Conservation (phyloP, 2,329 filamentous ascomycete genomes). For the Penicillium sp. region DNA sequence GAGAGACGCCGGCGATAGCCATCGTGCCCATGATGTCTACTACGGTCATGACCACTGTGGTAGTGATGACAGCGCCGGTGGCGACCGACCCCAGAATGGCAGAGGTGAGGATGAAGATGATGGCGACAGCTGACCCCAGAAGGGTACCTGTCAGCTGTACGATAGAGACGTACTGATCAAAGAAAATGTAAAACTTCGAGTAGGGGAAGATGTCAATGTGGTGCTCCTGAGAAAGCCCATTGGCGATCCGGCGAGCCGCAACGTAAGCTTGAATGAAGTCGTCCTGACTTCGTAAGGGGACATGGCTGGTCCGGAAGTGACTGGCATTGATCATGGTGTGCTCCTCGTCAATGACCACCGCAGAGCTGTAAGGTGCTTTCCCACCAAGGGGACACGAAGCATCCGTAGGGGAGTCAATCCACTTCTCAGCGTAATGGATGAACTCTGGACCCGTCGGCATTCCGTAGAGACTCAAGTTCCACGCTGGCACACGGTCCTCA, state of each 20-base stretch:
- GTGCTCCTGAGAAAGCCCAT: conserved; percentile 70
- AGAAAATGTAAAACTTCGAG: conserved; percentile 98
- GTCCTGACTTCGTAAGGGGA: conserved; percentile 78
- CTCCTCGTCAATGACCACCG: conserved; percentile 74
- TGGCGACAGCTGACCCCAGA: conserved; percentile 77
- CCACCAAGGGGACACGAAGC: conserved; percentile 86
- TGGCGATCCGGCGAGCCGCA: conserved; percentile 82
- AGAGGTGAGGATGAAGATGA: conserved; percentile 80
- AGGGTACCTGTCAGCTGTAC: conserved; percentile 76
- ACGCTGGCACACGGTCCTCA: conserved; percentile 70
- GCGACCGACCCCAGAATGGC: conserved; percentile 78
- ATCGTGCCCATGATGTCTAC: conserved; percentile 94
- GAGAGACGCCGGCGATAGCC: conserved; percentile 81
- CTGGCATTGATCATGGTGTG: conserved; percentile 71
- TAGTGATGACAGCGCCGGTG: conserved; percentile 78
- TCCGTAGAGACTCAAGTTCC: conserved; percentile 85
- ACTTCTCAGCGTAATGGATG: conserved; percentile 78
- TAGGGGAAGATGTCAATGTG: conserved; percentile 90
- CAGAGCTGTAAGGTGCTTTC: conserved; percentile 80
- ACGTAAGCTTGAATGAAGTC: conserved; percentile 93
- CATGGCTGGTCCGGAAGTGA: conserved; percentile 90
- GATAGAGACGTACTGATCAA: conserved; percentile 92
- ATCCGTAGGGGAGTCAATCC: conserved; percentile 76
- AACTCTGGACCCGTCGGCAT: conserved; percentile 97
- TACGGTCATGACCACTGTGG: conserved; percentile 90